Evolutionary conservation across 1,139 yeast species (phyloP).

Genomic region (Geotrichum macrosporum): DNA sequence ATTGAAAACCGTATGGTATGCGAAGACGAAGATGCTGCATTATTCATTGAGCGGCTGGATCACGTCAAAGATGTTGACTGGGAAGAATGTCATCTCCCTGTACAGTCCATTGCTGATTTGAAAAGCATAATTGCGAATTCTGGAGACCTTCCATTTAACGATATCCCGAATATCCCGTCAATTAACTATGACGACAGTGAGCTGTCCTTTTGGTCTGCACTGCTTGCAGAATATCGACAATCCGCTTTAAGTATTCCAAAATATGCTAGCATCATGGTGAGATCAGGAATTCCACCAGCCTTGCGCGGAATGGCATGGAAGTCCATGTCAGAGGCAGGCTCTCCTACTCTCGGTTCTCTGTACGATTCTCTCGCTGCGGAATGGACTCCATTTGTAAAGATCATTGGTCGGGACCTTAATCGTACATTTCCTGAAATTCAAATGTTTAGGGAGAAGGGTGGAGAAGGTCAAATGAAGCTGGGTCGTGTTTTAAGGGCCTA

Average conservation of each 20-base stretch:
- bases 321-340: slow-evolving; percentile 37
- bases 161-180: slow-evolving; percentile 29
- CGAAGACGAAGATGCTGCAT: slow-evolving; percentile 10
- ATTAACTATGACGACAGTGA: slow-evolving; percentile 30
- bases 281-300: slow-evolving; percentile 41
- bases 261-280: slow-evolving; percentile 34
- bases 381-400: slow-evolving; percentile 46
- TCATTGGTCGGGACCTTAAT: slow-evolving; percentile 58
- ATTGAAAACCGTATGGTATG: slow-evolving; percentile 18
- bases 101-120: slow-evolving; percentile 7
- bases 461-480: slow-evolving; percentile 45
- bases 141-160: slow-evolving; percentile 24
- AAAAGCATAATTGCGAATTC: slow-evolving; percentile 16
- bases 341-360: slow-evolving; percentile 38
- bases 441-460: slow-evolving; percentile 48
- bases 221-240: slow-evolving; percentile 36
- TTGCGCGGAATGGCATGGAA: slow-evolving; percentile 41
- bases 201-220: slow-evolving; percentile 38
- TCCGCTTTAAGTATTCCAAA: slow-evolving; percentile 36
- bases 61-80: slow-evolving; percentile 18
- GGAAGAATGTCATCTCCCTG: slow-evolving; percentile 15
- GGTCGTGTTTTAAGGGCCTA: slow-evolving; percentile 61
- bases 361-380: slow-evolving; percentile 43
- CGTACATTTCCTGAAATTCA: slow-evolving; percentile 59
- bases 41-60: slow-evolving; percentile 18